These are phyloP conservation scores for Camellia japonica DNA, from an alignment of 148 eudicot species.

Conservation along the genomic window DNA sequence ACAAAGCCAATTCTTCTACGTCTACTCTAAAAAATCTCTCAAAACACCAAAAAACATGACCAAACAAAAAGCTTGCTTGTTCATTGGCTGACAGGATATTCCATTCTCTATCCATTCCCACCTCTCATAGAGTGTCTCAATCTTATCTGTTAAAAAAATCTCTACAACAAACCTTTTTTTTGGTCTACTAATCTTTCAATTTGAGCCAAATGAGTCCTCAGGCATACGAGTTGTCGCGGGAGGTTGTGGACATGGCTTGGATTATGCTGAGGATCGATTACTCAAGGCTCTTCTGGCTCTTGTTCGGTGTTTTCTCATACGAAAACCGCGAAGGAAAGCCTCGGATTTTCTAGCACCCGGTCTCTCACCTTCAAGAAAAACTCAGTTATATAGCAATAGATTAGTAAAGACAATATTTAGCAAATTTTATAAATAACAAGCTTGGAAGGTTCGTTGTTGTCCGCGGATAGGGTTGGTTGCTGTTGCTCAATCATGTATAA, in stretches of 20 bases:
- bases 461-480: neutral
- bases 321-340: constrained; percentile 76
- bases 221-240: constrained; percentile 34
- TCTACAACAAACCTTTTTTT: neutral
- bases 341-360: constrained; percentile 49
- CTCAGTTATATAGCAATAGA: neutral
- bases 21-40: neutral
- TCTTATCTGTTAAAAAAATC: constrained; percentile 15
- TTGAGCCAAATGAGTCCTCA: constrained; percentile 31
- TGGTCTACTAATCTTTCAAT: neutral
- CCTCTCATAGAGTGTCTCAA: neutral
- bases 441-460: neutral
- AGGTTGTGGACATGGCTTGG: constrained; percentile 56
- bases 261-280: constrained; percentile 72
- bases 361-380: neutral
- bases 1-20: neutral
- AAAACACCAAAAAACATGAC: too few species aligned
- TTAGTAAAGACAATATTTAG: neutral
- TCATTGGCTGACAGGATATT: constrained; percentile 3
- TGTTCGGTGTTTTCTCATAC: constrained; percentile 65
- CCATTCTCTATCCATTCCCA: constrained; percentile 1
- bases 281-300: constrained; percentile 71
- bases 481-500: constrained; percentile 24
- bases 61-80: neutral
- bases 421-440: neutral